Evolutionary conservation across 2,329 filamentous ascomycete genomes (phyloP), one percentile per base, ranked within the genome.

Genomic region (Fusarium sp.): DNA sequence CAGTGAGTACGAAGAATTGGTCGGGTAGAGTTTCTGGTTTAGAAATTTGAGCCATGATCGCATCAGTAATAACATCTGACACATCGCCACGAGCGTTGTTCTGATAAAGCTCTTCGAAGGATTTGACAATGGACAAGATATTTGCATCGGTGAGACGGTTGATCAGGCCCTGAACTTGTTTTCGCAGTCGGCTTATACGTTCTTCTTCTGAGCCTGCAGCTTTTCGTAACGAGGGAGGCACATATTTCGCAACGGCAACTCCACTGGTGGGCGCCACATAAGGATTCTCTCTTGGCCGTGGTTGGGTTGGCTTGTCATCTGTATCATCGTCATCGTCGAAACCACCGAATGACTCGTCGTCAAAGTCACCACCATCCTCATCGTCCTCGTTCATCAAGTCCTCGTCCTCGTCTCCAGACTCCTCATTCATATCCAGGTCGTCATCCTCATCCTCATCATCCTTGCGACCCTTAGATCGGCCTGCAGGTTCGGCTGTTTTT

Each of bases 71-170:
- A 0, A 89, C 91, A 1, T 92, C 90, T 1, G 93, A 97, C 45
- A 97, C 93, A 74, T 94, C 89, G 65, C 96, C 93, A n/a, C 96
- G 89, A 1, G 96, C 90, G 71, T 97, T 89, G 41, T 90, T 89
- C 56, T 90, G 87, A 77, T 98, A 99, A 2, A 98, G 82, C 64
- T 90, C 89, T 75, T 97, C 93, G 33, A 97, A 85, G 18, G 97
- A 92, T 42, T 87, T 86, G 5, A 97, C 82, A 54, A 98, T 97
- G 3, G 92, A 91, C 8, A 97, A 79, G 67, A 99, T 84, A 72
- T 96, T 98, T 37, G 93, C 89, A 76, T 98, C 95, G 0, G 96
- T 97, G 33, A 99, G 84, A 76, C 95, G 91, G 79, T 99, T 99
- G 76, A 99, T 86, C 18, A 96, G 85, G 75, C 96, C 95, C 77